These are phyloP conservation scores for Daldinia loculata DNA, from an alignment of 495 filamentous ascomycete species.

Conservation along the genomic window DNA sequence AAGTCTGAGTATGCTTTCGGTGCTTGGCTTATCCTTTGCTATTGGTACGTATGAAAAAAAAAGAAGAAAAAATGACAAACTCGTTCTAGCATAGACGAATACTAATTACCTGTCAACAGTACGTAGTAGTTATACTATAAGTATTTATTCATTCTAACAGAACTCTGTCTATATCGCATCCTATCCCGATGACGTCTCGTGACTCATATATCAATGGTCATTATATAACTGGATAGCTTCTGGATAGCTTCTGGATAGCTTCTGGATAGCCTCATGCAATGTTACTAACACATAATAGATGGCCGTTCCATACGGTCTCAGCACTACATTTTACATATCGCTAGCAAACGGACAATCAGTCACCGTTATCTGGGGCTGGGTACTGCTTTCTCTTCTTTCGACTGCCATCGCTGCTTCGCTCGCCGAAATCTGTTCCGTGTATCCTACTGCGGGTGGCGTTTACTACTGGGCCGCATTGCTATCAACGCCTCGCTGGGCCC, in stretches of 20 bases:
- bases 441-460: slow-evolving; percentile 69
- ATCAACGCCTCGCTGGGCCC: slow-evolving; percentile 62
- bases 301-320: slow-evolving; percentile 46
- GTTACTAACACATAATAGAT: slow-evolving; percentile 17
- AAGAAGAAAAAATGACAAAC: not conserved
- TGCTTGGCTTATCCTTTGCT: slow-evolving; percentile 64
- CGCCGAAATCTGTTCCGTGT: slow-evolving; percentile 72
- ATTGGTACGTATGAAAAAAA: slow-evolving; percentile 26
- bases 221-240: not conserved
- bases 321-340: slow-evolving; percentile 71
- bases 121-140: slow-evolving; percentile 7
- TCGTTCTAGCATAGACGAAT: slow-evolving; percentile 19
- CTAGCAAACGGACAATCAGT: slow-evolving; percentile 70
- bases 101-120: slow-evolving; percentile 37
- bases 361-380: slow-evolving; percentile 61
- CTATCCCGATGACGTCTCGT: not conserved
- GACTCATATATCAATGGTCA: slow-evolving; percentile 31
- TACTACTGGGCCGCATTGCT: slow-evolving; percentile 74
- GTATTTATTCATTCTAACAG: not conserved
- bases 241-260: not conserved
- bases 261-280: not conserved
- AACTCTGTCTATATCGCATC: not conserved
- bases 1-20: slow-evolving; percentile 70
- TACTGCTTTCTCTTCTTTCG: slow-evolving; percentile 66
- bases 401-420: slow-evolving; percentile 67